phyloP scores from a whole-genome alignment of 2,329 filamentous ascomycete species.

The Pseudogymnoascus sp. region DNA sequence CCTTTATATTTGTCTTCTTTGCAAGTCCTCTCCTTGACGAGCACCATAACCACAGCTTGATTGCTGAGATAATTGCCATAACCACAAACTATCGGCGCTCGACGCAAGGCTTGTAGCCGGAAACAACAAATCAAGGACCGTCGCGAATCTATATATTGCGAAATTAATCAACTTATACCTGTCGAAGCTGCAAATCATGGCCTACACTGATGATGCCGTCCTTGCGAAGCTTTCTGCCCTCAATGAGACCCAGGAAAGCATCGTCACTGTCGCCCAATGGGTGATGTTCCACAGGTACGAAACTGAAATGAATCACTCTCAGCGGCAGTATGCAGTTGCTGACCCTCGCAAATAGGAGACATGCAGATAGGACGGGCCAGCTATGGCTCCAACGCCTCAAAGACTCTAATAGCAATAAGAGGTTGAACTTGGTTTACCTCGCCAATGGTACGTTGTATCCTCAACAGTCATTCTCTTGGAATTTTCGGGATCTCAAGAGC shows the following conservation, averaged over 20 bases:
- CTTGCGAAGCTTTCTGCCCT: conserved; percentile 89
- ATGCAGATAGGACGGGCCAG: conserved; percentile 84
- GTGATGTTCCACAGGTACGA: conserved; percentile 95
- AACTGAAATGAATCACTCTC: neutral
- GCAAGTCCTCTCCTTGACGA: neutral
- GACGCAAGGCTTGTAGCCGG: conserved; percentile 9
- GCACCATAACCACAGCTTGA: neutral
- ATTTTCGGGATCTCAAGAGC: neutral
- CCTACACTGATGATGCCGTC: conserved; percentile 92
- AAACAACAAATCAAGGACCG: conserved; percentile 2
- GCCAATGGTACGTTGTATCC: conserved; percentile 64
- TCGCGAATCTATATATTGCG: conserved; percentile 2
- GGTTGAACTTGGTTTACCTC: conserved; percentile 85
- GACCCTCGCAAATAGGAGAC: conserved; percentile 51
- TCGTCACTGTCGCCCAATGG: conserved; percentile 95
- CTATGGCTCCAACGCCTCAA: conserved; percentile 87
- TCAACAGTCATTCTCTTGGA: neutral
- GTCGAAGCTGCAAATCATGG: conserved; percentile 47
- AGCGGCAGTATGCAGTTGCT: conserved; percentile 21
- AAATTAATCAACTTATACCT: conserved; percentile 4
- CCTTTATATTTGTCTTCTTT: neutral
- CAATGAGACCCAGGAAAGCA: conserved; percentile 96
- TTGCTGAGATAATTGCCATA: conserved; percentile 6
- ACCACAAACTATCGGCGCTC: neutral
- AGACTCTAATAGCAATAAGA: conserved; percentile 76